Conservation (phyloP, 139 green algal species). For the Chlorella sp. region DNA sequence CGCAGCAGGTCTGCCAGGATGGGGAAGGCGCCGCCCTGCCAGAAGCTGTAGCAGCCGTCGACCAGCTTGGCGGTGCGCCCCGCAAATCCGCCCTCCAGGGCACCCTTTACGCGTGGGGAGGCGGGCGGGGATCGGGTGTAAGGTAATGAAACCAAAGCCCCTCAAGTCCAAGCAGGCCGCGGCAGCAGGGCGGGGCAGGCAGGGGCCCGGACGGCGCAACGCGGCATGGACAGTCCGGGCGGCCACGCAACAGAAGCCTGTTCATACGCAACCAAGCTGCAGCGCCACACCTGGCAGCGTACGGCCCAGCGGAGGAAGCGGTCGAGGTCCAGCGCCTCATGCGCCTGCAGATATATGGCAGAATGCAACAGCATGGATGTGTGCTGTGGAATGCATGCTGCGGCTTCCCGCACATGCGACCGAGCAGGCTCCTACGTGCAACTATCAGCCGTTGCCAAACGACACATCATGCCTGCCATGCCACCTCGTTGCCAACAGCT, state of each 20-base stretch:
- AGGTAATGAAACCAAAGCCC: too few species aligned
- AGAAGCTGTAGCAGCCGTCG: slow-evolving; percentile 98
- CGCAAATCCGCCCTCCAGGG: slow-evolving; percentile 93
- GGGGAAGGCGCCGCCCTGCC: slow-evolving; percentile 89
- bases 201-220: too few species aligned
- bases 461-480: neutral
- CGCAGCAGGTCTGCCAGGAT: slow-evolving; percentile 62
- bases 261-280: neutral
- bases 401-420: too few species aligned
- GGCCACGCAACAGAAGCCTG: too few species aligned
- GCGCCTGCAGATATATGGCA: neutral
- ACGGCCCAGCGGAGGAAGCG: slow-evolving; percentile 78
- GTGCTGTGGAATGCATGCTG: neutral
- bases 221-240: too few species aligned
- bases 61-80: slow-evolving; percentile 99
- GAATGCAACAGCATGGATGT: neutral
- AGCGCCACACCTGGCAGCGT: slow-evolving; percentile 44
- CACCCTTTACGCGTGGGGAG: slow-evolving; percentile 80
- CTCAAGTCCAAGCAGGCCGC: too few species aligned
- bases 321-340: slow-evolving; percentile 67
- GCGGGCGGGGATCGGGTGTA: neutral
- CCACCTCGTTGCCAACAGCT: neutral
- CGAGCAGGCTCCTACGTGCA: neutral
- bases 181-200: neutral
- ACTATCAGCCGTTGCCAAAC: neutral